These are phyloP conservation scores for Kwoniella sp. DNA, from an alignment of 768 basidiomycete species.

Conservation along the genomic window DNA sequence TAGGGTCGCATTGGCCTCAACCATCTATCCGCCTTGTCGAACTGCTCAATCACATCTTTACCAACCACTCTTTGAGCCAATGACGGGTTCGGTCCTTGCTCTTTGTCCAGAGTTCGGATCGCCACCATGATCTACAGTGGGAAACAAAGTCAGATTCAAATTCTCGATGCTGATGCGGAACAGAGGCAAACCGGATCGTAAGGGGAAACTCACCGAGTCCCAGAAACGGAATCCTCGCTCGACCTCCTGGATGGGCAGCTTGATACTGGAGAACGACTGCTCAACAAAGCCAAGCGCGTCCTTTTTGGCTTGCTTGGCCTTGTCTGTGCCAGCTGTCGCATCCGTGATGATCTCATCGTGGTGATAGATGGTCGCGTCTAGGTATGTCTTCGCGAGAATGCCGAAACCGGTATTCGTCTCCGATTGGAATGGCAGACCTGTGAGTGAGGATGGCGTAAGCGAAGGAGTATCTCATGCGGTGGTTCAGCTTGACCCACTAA, in stretches of 20 bases:
- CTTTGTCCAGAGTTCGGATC: slow-evolving; percentile 77
- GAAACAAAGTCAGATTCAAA: slow-evolving; percentile 9
- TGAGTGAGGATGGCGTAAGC: background rate
- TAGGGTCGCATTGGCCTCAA: slow-evolving; percentile 63
- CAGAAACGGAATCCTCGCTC: slow-evolving; percentile 98
- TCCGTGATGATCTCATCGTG: slow-evolving; percentile 73
- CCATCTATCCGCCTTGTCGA: slow-evolving; percentile 94
- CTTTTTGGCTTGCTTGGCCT: slow-evolving; percentile 77
- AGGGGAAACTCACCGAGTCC: slow-evolving; percentile 94
- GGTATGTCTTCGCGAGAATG: slow-evolving; percentile 92
- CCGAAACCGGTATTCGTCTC: slow-evolving; percentile 99
- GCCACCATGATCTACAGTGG: slow-evolving; percentile 63
- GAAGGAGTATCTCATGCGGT: background rate
- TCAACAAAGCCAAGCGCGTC: slow-evolving; percentile 90
- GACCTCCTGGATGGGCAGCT: slow-evolving; percentile 80
- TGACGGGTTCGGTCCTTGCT: slow-evolving; percentile 56
- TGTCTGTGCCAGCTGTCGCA: slow-evolving; percentile 66
- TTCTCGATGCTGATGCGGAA: slow-evolving; percentile 1
- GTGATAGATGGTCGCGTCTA: slow-evolving; percentile 81
- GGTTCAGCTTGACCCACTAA: slow-evolving; percentile 59
- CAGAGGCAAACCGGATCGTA: no score
- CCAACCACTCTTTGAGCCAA: slow-evolving; percentile 69
- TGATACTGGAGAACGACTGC: slow-evolving; percentile 86
- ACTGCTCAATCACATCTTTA: slow-evolving; percentile 88
- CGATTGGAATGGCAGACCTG: slow-evolving; percentile 79